These are phyloP conservation scores for Carex sylvatica DNA, from an alignment of 202 grass and related monocot species.

Conservation along the genomic window DNA sequence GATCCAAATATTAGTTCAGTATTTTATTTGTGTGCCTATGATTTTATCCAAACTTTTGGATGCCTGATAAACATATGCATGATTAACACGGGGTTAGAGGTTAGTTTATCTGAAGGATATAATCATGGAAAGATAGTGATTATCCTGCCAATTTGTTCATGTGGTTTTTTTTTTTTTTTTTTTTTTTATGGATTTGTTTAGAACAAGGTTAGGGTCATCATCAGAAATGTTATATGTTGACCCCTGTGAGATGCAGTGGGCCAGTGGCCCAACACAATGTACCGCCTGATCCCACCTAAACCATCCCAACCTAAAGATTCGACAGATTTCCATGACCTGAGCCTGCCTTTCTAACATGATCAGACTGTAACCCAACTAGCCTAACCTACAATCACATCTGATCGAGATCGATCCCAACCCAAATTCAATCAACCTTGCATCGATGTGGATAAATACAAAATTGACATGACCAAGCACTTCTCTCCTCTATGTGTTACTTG, in stretches of 20 bases:
- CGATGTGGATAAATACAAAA: neutral
- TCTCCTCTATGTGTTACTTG: neutral
- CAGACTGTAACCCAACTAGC: neutral
- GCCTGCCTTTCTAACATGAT: neutral
- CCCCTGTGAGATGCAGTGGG: neutral
- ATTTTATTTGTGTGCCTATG: neutral
- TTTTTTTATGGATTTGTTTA: neutral
- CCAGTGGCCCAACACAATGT: neutral
- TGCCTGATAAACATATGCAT: neutral
- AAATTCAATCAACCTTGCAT: neutral
- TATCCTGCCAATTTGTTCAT: neutral
- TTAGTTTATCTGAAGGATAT: neutral
- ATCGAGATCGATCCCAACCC: neutral
- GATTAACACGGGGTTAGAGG: neutral
- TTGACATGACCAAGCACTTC: neutral
- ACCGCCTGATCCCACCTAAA: neutral
- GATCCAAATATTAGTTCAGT: neutral
- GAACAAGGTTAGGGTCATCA: neutral
- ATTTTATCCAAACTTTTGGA: neutral
- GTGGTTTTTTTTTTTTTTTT: neutral
- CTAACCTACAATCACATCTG: neutral
- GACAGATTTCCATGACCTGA: neutral
- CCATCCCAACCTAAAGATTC: neutral
- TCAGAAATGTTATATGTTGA: neutral
- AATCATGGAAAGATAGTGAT: neutral